Base-by-base conservation (phyloP, 208 protist genomes). In the Leishmania tropica region DNA sequence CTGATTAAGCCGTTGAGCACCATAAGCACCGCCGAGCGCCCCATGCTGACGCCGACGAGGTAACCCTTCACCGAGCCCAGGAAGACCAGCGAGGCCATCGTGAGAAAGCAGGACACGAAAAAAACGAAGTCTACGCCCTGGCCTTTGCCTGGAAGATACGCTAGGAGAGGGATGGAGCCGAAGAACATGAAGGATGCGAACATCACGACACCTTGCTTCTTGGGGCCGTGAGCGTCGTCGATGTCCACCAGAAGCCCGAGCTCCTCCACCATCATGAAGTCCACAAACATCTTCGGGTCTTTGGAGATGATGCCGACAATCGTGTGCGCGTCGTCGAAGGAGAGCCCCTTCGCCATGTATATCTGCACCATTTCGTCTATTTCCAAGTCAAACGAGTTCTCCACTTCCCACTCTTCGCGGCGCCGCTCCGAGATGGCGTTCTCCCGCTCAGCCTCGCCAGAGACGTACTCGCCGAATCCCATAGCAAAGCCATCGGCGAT, bases 181-280 rank as follows among this genome's bases (percentile, higher is more conserved):
- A 99, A 99, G 21, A 97, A 17, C 48, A 99, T 47, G 82, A 99
- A 99, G 0, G 98, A 99, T 19, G 88, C 0, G 80, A 99, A 98
- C 92, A 98, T 99, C 19, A 99, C 96, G 3, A 97, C 53, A n/a
- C 95, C 96, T 75, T 97, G 94, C 83, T 97, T 98, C 64, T 88
- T 87, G 21, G 96, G 94, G 4, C 90, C 89, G 81, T 92, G 71
- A 15, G 76, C 72, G 83, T 98, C 95, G n/a, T 94, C 92, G 37
- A 94, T 73, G 75, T 98, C 93, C 2, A 96, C 47, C 40, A 96
- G 82, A 21, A 99, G 83, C 15, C 97, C 97, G 21, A 99, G 89
- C 83, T 99, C 96, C 81, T 99, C 94, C 24, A 96, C 91, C 96
- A 99, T 98, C 96, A 99, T 98, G 45, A 98, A 96, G 78, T 98